A percentile compares a stretch with the other conserved stretches of the same genome.
These are phyloP conservation scores for Neurospora discreta DNA, from an alignment of 495 filamentous ascomycete species.

Conservation along the genomic window DNA sequence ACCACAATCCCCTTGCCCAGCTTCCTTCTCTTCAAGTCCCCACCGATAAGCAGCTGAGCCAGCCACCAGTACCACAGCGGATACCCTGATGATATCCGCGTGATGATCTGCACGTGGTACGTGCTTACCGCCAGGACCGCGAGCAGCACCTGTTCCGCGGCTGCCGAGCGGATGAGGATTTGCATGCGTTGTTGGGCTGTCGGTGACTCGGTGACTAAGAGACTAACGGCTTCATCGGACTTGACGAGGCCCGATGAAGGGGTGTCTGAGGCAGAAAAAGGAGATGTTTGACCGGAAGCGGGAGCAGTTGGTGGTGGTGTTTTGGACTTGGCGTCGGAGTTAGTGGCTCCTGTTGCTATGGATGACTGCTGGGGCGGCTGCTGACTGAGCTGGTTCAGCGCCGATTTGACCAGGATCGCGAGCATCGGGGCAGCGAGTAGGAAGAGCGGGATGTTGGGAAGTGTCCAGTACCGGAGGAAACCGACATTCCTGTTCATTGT, in stretches of 20 bases:
- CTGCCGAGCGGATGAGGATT: conserved; percentile 42
- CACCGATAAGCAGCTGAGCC: conserved; percentile 29
- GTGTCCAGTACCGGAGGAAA: conserved; percentile 81
- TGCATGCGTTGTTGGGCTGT: conserved; percentile 3
- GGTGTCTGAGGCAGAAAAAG: neutral
- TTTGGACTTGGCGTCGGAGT: neutral
- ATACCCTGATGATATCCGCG: conserved; percentile 77
- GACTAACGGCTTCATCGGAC: neutral
- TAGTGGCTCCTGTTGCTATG: neutral
- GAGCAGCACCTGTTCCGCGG: conserved; percentile 61
- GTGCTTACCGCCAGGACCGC: conserved; percentile 53
- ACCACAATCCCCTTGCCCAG: conserved; percentile 22
- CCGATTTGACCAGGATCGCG: conserved; percentile 51
- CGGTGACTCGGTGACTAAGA: neutral
- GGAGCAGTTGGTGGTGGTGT: neutral
- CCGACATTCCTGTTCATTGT: conserved; percentile 60
- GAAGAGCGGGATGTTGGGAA: conserved; percentile 81
- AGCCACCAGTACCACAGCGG: conserved; percentile 85
- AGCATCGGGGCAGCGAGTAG: conserved; percentile 72
- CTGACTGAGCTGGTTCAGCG: conserved; percentile 32
- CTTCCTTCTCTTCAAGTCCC: conserved; percentile 5
- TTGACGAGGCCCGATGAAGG: neutral
- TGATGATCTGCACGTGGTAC: conserved; percentile 92
- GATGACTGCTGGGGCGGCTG: conserved; percentile 1
- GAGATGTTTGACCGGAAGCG: neutral